A percentile compares a stretch with the other conserved stretches of the same genome.
phyloP scores from a whole-genome alignment of 2,329 filamentous ascomycete species.

The Lachnellula subtilissima region DNA sequence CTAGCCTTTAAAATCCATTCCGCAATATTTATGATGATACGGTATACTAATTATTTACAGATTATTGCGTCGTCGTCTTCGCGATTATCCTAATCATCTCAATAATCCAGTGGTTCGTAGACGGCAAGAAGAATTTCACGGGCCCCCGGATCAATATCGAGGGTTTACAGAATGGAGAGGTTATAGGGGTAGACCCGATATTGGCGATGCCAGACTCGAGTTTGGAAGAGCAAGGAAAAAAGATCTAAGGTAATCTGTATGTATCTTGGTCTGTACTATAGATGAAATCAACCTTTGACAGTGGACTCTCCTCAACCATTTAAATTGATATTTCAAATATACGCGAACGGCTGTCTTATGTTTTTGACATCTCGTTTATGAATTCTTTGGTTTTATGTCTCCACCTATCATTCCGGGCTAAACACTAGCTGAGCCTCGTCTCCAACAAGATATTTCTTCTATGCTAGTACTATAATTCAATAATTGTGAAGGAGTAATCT shows the following conservation, averaged over 20 bases:
- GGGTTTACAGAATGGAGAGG: slow-evolving; percentile 25
- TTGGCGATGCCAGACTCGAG: neutral
- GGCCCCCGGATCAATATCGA: slow-evolving; percentile 38
- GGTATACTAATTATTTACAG: slow-evolving; percentile 5
- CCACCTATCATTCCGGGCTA: too few species aligned
- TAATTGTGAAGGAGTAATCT: too few species aligned
- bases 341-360: too few species aligned
- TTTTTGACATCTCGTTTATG: too few species aligned
- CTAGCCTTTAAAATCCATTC: neutral
- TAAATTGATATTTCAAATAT: too few species aligned
- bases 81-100: slow-evolving; percentile 38
- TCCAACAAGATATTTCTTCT: too few species aligned
- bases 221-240: neutral
- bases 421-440: too few species aligned
- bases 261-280: too few species aligned
- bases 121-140: slow-evolving; percentile 56
- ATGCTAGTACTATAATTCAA: too few species aligned
- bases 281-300: too few species aligned
- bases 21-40: neutral
- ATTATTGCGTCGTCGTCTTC: slow-evolving; percentile 34
- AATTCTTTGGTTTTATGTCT: too few species aligned
- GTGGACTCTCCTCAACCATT: too few species aligned
- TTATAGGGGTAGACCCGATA: slow-evolving; percentile 13
- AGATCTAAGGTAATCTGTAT: neutral
- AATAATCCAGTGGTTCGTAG: slow-evolving; percentile 53